These are phyloP conservation scores for Pisolithus thermaeus DNA, from an alignment of 1,284 basidiomycete genomes.

Conservation along the genomic window DNA sequence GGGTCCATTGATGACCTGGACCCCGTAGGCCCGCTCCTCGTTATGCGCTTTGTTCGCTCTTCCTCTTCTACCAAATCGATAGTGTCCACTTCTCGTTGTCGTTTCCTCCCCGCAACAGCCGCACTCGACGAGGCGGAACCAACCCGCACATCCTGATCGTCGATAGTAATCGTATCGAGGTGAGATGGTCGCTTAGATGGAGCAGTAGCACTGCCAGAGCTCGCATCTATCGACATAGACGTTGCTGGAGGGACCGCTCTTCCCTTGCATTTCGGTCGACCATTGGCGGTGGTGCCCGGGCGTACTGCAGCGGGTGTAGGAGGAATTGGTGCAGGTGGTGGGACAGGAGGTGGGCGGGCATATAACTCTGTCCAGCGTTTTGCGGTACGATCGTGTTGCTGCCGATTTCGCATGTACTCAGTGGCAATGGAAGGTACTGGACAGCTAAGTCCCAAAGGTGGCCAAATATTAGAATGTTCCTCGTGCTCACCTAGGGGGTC, in stretches of 20 bases:
- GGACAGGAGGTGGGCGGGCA: conserved; percentile 32
- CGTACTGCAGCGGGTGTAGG: conserved; percentile 1
- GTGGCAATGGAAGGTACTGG: conserved; percentile 69
- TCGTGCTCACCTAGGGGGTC: conserved; percentile 57
- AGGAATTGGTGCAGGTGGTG: conserved; percentile 3
- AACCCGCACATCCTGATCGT: conserved; percentile 45
- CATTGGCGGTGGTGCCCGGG: conserved; percentile 7
- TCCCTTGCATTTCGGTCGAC: conserved; percentile 38
- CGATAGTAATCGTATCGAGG: conserved; percentile 38
- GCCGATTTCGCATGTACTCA: conserved; percentile 60
- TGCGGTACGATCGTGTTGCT: conserved; percentile 51
- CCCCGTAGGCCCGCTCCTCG: conserved; percentile 7
- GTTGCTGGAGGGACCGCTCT: conserved; percentile 13
- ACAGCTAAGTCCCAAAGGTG: background rate
- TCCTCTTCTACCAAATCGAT: conserved; percentile 23
- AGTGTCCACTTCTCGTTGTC: conserved; percentile 21
- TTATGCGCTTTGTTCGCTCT: conserved; percentile 14
- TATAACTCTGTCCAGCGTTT: conserved; percentile 48
- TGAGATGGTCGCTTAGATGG: conserved; percentile 12
- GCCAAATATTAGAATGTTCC: background rate
- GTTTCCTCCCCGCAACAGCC: conserved; percentile 16
- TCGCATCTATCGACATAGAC: conserved; percentile 2
- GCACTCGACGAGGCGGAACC: background rate
- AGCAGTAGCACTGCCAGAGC: background rate
- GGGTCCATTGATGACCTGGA: conserved; percentile 7